Percentiles rank a stretch among this genome's conserved stretches.
Evolutionary conservation across 352 stramenopile species (phyloP).

Genomic region (Pythium guiyangense): DNA sequence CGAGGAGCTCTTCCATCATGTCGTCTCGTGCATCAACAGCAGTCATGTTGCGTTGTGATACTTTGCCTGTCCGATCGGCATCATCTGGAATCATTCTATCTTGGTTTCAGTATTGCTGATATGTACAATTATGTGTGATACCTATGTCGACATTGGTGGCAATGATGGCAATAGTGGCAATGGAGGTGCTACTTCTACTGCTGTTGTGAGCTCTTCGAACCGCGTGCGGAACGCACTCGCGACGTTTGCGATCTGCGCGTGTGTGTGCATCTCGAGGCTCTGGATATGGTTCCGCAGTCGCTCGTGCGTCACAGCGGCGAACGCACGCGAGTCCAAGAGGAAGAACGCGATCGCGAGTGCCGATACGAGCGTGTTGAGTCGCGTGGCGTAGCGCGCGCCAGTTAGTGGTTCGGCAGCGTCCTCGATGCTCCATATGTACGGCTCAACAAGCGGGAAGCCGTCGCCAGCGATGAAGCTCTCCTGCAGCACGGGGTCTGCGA

Average conservation of each 20-base stretch:
- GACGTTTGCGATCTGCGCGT: conserved; percentile 48
- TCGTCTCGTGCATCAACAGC: not conserved
- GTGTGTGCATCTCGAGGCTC: conserved; percentile 22
- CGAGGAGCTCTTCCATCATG: conserved; percentile 27
- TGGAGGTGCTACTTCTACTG: too few relatives aligned
- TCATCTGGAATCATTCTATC: too few relatives aligned
- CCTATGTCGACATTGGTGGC: not conserved
- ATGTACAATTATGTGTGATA: not conserved
- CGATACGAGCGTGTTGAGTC: conserved; percentile 44
- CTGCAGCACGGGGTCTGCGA: conserved; percentile 53
- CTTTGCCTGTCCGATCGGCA: not conserved
- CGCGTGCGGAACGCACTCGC: conserved; percentile 32
- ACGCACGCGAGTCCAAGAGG: conserved; percentile 54
- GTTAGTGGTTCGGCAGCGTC: conserved; percentile 7
- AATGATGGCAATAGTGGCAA: not conserved
- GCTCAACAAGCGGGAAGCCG: conserved; percentile 36
- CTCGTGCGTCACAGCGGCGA: conserved; percentile 33
- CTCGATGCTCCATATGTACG: conserved; percentile 30
- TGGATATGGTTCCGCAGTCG: conserved; percentile 28
- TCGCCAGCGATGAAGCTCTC: conserved; percentile 45
- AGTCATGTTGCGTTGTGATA: conserved; percentile 17
- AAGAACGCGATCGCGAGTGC: conserved; percentile 62
- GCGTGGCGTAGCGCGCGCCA: conserved; percentile 1
- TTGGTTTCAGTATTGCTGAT: too few relatives aligned
- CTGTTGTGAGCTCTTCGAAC: conserved; percentile 37